Evolutionary conservation across 1,284 basidiomycete species (phyloP), one percentile per base, ranked within the genome.

Genomic region (Gomphus sp.): DNA sequence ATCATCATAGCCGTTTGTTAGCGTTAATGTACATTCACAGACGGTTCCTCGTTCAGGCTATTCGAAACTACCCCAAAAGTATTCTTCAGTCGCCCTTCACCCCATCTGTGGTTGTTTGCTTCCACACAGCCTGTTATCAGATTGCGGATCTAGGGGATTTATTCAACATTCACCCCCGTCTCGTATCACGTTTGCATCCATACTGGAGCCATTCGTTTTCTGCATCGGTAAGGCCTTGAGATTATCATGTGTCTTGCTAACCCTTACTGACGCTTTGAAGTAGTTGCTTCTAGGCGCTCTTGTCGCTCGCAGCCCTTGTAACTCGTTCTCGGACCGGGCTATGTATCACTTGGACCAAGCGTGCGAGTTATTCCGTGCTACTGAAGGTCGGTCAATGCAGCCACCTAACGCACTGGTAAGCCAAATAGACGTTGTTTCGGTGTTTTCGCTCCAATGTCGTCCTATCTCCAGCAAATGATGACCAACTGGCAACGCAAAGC

Each of bases 191-290:
- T 12, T 55, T 59, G 44, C 58, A 59, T 55, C 58, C 58, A 25
- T 59, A 59, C 50, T 59, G 58, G 58, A 59, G 52, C 33, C 58
- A 59, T 50, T 34, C 58, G 43, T 59, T 59, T 33, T 59, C 58
- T 36, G 58, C 58, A 7, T 25, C 58, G 10, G 58, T 55, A 22
- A 36, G 51, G 39, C 41, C 10, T 44, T 36, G 18, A 2, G 18
- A 41, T 31, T 31, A 31, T 5, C 28, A 18, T 14, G 16, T 43
- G 28, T 1, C 18, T 36, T 39, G 9, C 25, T 25, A 14, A 12
- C 14, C 1, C 18, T 10, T 50, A 31, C 22, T 37, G 47, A 57
- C 28, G 4, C 47, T 5, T 4, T 44, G 33, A 16, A 18, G 18
- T 18, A 59, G 58, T 49, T 59, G 36, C 33, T 59, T 10, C 25